Percentiles rank a stretch among this genome's conserved stretches.
Evolutionary conservation across 2,329 filamentous ascomycete species (phyloP).

Genomic region (Aureobasidium namibiae): DNA sequence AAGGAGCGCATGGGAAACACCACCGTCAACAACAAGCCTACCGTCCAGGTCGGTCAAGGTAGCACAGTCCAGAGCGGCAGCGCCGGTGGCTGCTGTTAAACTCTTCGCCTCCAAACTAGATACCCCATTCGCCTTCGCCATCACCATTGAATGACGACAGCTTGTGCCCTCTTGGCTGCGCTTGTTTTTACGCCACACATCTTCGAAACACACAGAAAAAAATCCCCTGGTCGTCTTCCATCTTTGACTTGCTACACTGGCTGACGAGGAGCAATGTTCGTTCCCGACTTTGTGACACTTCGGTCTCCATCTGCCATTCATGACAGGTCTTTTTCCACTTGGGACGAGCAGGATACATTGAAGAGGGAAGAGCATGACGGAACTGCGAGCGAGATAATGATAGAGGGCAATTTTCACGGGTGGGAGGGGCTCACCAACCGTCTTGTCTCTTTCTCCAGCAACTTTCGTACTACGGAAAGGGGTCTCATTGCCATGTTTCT

Average conservation of each 20-base stretch:
- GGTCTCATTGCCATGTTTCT: background rate
- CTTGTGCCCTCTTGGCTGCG: background rate
- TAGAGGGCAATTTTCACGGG: background rate
- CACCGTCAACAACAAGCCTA: constrained; percentile 96
- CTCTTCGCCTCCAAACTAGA: constrained; percentile 12
- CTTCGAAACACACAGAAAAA: background rate
- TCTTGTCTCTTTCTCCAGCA: background rate
- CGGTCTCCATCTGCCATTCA: background rate
- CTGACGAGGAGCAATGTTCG: background rate
- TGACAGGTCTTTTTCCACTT: background rate
- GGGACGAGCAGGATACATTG: background rate
- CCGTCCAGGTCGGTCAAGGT: constrained; percentile 89
- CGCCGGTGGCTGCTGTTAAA: constrained; percentile 85
- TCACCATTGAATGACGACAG: background rate
- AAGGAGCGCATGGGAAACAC: constrained; percentile 99
- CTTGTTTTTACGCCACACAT: background rate
- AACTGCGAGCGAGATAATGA: background rate
- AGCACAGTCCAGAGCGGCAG: constrained; percentile 86
- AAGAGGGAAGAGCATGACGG: background rate
- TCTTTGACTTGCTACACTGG: background rate
- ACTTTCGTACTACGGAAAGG: background rate
- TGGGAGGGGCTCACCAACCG: background rate
- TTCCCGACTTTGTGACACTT: background rate
- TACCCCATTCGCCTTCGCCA: background rate
- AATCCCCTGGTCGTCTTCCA: background rate